Conservation (phyloP, 345 rosid genomes). For the Corymbia maculata region DNA sequence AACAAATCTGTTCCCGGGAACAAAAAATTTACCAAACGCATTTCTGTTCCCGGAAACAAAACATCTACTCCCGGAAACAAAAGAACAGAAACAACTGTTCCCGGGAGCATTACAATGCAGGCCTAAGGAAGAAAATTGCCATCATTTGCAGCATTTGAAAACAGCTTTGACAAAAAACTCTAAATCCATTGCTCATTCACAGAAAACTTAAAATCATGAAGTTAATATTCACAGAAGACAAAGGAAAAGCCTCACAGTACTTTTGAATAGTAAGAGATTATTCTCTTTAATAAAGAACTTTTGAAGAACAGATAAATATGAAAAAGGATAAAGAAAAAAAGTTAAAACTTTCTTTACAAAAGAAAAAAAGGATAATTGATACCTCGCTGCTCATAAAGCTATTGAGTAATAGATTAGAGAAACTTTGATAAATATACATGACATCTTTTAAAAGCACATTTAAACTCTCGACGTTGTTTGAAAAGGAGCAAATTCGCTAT, state of each 20-base stretch:
- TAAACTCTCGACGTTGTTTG: background rate
- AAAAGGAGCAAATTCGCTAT: too few species aligned
- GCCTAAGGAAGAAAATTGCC: background rate
- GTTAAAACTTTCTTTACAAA: too few species aligned
- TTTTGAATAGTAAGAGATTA: background rate
- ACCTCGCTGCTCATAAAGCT: background rate
- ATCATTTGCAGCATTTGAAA: background rate
- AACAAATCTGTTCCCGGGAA: too few species aligned
- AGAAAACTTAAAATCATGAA: background rate
- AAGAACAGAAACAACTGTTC: too few species aligned
- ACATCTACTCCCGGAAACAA: too few species aligned
- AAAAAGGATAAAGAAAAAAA: background rate
- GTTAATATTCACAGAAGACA: too few species aligned
- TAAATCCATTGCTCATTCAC: background rate
- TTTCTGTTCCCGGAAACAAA: too few species aligned
- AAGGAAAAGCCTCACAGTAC: background rate
- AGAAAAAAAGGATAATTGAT: too few species aligned
- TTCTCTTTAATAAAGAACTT: too few species aligned
- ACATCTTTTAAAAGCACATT: background rate
- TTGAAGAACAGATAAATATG: too few species aligned
- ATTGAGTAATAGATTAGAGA: background rate
- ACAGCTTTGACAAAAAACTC: background rate
- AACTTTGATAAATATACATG: background rate
- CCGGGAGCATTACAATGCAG: too few species aligned
- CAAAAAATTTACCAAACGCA: too few species aligned